Conservation (phyloP, 495 filamentous ascomycete species). For the Glarea lozoyensis region DNA sequence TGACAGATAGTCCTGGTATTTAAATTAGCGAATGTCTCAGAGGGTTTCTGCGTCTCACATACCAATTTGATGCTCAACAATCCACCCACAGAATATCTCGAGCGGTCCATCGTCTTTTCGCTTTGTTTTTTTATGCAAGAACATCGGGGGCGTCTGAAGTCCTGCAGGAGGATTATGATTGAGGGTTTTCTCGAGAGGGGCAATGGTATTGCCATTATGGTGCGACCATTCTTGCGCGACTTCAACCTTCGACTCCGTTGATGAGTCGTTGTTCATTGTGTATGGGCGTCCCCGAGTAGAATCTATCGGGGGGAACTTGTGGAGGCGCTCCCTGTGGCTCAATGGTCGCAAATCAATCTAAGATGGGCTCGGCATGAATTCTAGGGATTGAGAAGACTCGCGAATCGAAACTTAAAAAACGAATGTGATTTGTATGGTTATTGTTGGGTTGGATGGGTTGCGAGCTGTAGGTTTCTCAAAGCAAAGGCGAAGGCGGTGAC, state of each 20-base stretch:
- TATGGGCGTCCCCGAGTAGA: constrained; percentile 5
- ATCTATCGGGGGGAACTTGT: constrained; percentile 13
- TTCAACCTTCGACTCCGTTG: constrained; percentile 2
- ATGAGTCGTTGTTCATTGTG: constrained; percentile 15
- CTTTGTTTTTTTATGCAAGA: constrained; percentile 14
- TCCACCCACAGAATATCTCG: constrained; percentile 18
- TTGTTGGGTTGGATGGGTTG: not conserved
- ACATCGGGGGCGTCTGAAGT: constrained; percentile 1
- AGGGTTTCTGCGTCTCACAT: not conserved
- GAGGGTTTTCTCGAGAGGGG: constrained; percentile 1
- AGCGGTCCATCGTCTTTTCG: constrained; percentile 21
- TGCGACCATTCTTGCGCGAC: constrained; percentile 4
- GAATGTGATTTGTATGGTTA: constrained; percentile 8
- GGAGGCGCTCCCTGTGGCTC: constrained; percentile 10
- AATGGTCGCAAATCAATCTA: constrained; percentile 6
- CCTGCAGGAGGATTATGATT: not conserved
- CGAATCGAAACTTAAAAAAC: not conserved
- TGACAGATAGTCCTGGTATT: constrained; percentile 61
- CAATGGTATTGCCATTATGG: constrained; percentile 4
- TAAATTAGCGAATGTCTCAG: constrained; percentile 2
- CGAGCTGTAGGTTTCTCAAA: not conserved
- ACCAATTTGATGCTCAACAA: constrained; percentile 24
- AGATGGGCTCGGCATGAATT: constrained; percentile 10
- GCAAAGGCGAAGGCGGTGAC: constrained; percentile 9
- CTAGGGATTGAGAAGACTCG: no score